Percentiles rank a stretch among this genome's conserved stretches.
Conservation (phyloP, 768 basidiomycete species). For the Xerocomellus chrysenteron region DNA sequence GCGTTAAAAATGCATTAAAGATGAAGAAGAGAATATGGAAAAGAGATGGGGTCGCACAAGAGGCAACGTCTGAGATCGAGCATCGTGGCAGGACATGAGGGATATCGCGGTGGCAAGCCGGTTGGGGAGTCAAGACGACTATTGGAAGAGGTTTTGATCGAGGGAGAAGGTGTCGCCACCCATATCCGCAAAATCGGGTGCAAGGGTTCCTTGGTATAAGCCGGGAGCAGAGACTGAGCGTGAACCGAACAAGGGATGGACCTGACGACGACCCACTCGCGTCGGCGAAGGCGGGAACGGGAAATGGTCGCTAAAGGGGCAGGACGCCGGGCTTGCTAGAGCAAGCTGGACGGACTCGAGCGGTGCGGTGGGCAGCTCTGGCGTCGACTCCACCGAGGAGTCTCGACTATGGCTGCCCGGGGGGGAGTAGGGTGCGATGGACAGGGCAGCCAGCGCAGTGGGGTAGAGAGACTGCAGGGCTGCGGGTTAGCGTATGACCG, state of each 20-base stretch:
- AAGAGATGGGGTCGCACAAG: conserved; percentile 31
- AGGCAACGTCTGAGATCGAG: conserved; percentile 30
- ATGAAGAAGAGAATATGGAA: conserved; percentile 21
- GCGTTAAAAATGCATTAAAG: conserved; percentile 32
- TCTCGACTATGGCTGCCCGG: conserved; percentile 41
- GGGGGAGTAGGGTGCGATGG: conserved; percentile 55
- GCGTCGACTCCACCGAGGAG: conserved; percentile 56
- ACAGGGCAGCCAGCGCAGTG: conserved; percentile 52
- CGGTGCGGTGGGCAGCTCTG: conserved; percentile 41
- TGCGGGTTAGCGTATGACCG: conserved; percentile 23
- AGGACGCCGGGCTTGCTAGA: conserved; percentile 39
- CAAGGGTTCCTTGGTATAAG: conserved; percentile 30
- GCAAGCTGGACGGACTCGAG: conserved; percentile 41
- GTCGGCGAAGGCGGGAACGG: conserved; percentile 21
- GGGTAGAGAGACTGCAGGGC: conserved; percentile 34
- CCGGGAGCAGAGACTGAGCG: conserved; percentile 47
- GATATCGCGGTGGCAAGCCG: conserved; percentile 16
- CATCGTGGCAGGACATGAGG: conserved; percentile 18
- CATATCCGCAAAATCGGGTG: conserved; percentile 43
- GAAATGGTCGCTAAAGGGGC: conserved; percentile 34
- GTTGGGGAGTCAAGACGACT: conserved; percentile 25
- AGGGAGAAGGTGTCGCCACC: conserved; percentile 40
- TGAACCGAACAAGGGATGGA: conserved; percentile 34
- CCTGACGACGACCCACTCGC: conserved; percentile 23
- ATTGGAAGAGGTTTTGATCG: conserved; percentile 50